phyloP scores from a whole-genome alignment of 1,284 basidiomycete species.

The Puccinia horiana region DNA sequence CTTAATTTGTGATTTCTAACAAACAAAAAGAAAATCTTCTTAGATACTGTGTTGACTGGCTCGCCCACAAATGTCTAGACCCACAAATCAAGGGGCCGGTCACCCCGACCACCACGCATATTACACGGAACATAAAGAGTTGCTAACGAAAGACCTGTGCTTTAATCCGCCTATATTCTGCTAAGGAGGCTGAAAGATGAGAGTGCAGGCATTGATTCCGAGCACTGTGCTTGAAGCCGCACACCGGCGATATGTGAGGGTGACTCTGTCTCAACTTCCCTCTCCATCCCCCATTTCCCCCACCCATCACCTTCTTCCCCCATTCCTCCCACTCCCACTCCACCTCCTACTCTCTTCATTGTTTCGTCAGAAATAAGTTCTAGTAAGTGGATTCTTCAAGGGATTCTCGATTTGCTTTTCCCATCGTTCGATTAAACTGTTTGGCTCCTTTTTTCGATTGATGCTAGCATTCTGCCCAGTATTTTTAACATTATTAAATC shows the following conservation, averaged over 20 bases:
- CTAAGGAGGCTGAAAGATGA: background rate
- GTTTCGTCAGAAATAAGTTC: background rate
- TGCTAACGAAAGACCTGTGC: conserved; percentile 2
- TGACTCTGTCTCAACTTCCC: background rate
- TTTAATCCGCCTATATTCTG: background rate
- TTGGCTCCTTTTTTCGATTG: background rate
- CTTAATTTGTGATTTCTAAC: too few species aligned
- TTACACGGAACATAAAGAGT: background rate
- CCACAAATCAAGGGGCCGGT: background rate
- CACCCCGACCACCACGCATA: background rate
- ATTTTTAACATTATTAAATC: background rate
- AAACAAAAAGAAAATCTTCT: too few species aligned
- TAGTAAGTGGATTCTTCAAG: background rate
- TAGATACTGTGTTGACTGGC: too few species aligned
- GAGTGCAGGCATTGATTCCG: background rate
- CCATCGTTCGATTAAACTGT: background rate
- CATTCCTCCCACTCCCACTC: background rate
- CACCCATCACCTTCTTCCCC: background rate
- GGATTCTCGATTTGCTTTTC: background rate
- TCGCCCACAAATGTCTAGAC: too few species aligned
- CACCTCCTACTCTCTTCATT: background rate
- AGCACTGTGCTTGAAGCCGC: background rate
- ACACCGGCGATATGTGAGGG: background rate
- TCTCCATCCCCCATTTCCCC: background rate
- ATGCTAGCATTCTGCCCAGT: background rate